phyloP scores from a whole-genome alignment of 1,284 basidiomycete species.

The Cutaneotrichosporon arboriforme region DNA sequence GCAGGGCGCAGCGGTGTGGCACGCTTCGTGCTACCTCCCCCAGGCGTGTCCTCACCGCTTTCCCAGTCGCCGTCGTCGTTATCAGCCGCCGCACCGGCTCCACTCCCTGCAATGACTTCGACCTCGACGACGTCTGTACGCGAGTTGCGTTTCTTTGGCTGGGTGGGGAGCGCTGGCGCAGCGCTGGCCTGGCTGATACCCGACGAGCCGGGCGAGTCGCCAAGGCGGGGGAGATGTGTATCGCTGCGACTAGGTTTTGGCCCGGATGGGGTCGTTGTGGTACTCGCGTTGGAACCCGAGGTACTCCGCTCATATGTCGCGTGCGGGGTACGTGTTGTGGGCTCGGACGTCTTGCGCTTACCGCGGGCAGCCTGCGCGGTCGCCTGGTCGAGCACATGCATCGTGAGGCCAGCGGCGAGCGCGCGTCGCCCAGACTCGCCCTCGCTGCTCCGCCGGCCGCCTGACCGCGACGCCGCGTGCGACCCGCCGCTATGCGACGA shows the following conservation, averaged over 20 bases:
- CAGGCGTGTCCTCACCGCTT: conserved; percentile 17
- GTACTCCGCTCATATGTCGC: conserved; percentile 8
- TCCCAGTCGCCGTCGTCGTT: conserved; percentile 18
- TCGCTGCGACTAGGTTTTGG: conserved; percentile 7
- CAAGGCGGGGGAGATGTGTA: conserved; percentile 6
- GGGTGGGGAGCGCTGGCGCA: neutral
- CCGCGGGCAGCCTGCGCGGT: no score
- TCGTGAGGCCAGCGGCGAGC: conserved; percentile 34
- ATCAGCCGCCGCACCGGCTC: neutral
- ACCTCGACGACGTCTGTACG: conserved; percentile 4
- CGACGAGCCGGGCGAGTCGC: conserved; percentile 5
- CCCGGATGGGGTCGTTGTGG: neutral
- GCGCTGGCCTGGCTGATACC: neutral
- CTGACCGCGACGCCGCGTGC: conserved; percentile 4
- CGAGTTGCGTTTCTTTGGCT: neutral
- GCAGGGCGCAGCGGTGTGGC: no score
- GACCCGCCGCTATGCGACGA: conserved; percentile 9
- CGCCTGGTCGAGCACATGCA: conserved; percentile 34
- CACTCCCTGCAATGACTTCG: conserved; percentile 9
- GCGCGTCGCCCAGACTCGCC: conserved; percentile 37
- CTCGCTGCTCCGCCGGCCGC: conserved; percentile 25
- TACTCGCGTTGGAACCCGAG: conserved; percentile 17
- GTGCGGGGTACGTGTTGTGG: neutral
- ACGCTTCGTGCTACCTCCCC: neutral
- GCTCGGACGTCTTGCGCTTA: conserved; percentile 22